Percentiles rank a stretch among this genome's conserved stretches.
phyloP scores from a whole-genome alignment of 2,329 filamentous ascomycete genomes.

The Diaporthe destruens region DNA sequence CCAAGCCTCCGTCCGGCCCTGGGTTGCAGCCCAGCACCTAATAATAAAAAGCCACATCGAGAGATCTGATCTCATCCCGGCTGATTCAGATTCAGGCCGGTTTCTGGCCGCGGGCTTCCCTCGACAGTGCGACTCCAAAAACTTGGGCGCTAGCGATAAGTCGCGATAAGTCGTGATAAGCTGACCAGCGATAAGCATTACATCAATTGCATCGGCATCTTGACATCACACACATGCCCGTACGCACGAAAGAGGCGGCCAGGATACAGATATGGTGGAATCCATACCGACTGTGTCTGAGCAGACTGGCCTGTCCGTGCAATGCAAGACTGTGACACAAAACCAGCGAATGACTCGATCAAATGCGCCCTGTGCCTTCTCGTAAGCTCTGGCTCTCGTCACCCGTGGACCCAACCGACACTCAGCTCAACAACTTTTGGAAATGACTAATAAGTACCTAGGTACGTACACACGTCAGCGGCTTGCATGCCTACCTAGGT shows the following conservation, averaged over 20 bases:
- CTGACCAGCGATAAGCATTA: slow-evolving; percentile 7
- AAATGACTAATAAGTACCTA: no score
- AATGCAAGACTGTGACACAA: not conserved
- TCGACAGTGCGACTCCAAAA: not conserved
- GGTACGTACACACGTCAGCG: not conserved
- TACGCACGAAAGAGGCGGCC: no score
- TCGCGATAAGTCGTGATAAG: slow-evolving; percentile 36
- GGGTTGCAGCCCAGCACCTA: slow-evolving; percentile 30
- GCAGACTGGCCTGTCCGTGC: not conserved
- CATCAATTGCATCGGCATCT: no score
- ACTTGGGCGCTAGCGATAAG: slow-evolving; percentile 27
- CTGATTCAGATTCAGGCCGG: slow-evolving; percentile 33
- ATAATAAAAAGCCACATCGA: not conserved
- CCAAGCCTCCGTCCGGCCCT: slow-evolving; percentile 12
- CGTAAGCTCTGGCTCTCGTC: not conserved
- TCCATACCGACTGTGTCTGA: not conserved
- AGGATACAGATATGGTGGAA: not conserved
- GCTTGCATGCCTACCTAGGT: no score
- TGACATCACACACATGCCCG: not conserved
- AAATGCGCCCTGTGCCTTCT: not conserved
- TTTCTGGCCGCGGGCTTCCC: slow-evolving; percentile 13
- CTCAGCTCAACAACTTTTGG: not conserved
- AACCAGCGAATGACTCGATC: not conserved
- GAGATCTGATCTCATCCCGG: slow-evolving; percentile 31
- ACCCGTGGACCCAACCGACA: not conserved